Base-by-base conservation (phyloP, 805 yeast genomes). In the Peterozyma xylosa region DNA sequence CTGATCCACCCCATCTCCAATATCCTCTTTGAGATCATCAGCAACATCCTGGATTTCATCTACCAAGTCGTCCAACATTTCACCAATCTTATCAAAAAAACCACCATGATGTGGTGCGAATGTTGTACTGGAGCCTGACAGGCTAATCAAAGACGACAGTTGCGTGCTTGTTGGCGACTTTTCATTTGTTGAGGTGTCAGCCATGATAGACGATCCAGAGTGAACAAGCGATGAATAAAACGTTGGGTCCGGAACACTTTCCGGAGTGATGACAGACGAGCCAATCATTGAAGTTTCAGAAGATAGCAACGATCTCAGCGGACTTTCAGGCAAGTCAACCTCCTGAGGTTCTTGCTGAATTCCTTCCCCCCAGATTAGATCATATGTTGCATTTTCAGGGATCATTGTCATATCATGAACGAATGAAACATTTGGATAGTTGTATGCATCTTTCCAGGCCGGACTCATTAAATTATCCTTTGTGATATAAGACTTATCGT, bases 351-450 rank as follows among this genome's bases (percentile, higher is more conserved):
- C 15, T 13, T 32, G 13, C 34, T 32, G 13, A 9, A 14, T 32
- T 4, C 9, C 41, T 17, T 39, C 33, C 40, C 63, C 57, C 52
- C 58, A 68, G 13, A 70, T 43, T 11, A 48, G 34, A 52, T 80
- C 85, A 53, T 78, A 80, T 0, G 83, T 73, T 1, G 86, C 71
- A 33, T 65, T 57, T 41, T 66, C 64, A 10, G 66, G 53, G 36
- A 78, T 63, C 7, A 70, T 53, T 35, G 70, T 73, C 2, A 60
- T 55, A 11, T 67, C 74, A 13, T 71, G 63, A 6, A 62, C 60
- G 48, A 69, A 80, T 2, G 65, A 58, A 33, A 78, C 71, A 51
- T 68, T 66, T 0, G 86, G 86, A 50, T 77, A 81, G 4, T 44
- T 52, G 14, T 55, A 49, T 1, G 48, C 44, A 52, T 80, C 85